A percentile compares a stretch with the other conserved stretches of the same genome.
phyloP scores from a whole-genome alignment of 129 eudicot species.

The Helichrysum umbraculigerum region DNA sequence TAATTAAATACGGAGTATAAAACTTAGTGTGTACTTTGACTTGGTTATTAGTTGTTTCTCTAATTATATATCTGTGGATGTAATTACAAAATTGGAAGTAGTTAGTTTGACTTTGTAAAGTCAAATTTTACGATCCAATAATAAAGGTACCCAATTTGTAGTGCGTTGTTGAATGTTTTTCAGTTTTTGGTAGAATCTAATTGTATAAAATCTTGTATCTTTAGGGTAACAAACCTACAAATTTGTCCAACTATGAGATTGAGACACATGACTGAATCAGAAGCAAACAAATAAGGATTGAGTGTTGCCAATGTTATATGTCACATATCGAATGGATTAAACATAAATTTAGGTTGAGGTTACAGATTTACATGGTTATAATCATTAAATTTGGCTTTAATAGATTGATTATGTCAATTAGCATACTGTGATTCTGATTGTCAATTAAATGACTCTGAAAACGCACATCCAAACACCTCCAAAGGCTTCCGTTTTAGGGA shows the following conservation, averaged over 20 bases:
- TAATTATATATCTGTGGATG: background rate
- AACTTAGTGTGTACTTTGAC: background rate
- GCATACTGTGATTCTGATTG: background rate
- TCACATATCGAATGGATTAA: background rate
- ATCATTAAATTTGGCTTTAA: too few species aligned
- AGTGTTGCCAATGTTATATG: background rate
- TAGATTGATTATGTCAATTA: too few species aligned
- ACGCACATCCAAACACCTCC: background rate
- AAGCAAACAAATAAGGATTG: too few species aligned
- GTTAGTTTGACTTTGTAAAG: constrained; percentile 3
- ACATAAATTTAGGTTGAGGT: background rate
- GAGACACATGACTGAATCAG: too few species aligned
- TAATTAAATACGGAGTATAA: background rate
- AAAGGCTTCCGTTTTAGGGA: background rate
- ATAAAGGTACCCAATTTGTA: background rate
- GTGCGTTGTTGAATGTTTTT: too few species aligned
- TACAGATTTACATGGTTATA: background rate
- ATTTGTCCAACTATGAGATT: too few species aligned
- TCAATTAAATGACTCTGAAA: background rate
- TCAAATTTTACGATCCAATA: constrained; percentile 13
- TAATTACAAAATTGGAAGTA: background rate
- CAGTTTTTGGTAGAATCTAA: background rate
- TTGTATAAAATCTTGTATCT: background rate
- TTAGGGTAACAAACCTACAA: background rate
- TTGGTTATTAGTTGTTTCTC: background rate